Evolutionary conservation across 2,329 filamentous ascomycete species (phyloP), one percentile per base, ranked within the genome.

Genomic region (Ophiocordyceps camponoti-floridani): DNA sequence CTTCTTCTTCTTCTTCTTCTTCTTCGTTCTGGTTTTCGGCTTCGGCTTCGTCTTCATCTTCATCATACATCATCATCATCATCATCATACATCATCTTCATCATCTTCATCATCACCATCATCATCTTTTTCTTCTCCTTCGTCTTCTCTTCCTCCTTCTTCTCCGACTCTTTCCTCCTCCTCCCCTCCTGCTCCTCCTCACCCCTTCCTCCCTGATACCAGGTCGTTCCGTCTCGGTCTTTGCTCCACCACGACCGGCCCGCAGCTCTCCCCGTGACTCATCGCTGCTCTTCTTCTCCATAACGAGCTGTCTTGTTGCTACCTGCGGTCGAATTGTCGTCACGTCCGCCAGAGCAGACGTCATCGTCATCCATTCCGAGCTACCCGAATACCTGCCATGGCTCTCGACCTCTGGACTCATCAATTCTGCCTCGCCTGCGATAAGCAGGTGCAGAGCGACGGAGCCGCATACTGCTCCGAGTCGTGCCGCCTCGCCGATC

Each of bases 351-450:
- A n/a, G 16, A n/a, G 16, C 9, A 8, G 2, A 37, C 4, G 10
- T 23, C 4, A 23, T 14, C n/a, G 4, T 23, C 12, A 4, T 12
- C 13, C 23, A 14, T 16, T 2, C 11, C 40, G 12, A 5, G 4
- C 13, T 4, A 2, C 48, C 18, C 46, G 46, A 44, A 13, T 40
- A 33, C 45, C 49, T 58, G 65, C 58, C 52, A 75, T 75, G 69
- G 68, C 71, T 60, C 65, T 67, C 58, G 72, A 75, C 53, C 63
- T 69, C 57, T 94, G 88, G 86, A 84, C 84, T 55, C 84, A 83
- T 62, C 82, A 93, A 64, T 94, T 86, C 75, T 95, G 88, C 72
- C 78, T 95, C 55, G 79, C 83, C 68, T 95, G 88, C 70, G 88
- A 95, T 67, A 82, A 82, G 66, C 63, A 66, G 54, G 62, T 64